These are phyloP conservation scores for Pestalotiopsis sp. DNA, from an alignment of 2,329 filamentous ascomycete species.

Conservation along the genomic window DNA sequence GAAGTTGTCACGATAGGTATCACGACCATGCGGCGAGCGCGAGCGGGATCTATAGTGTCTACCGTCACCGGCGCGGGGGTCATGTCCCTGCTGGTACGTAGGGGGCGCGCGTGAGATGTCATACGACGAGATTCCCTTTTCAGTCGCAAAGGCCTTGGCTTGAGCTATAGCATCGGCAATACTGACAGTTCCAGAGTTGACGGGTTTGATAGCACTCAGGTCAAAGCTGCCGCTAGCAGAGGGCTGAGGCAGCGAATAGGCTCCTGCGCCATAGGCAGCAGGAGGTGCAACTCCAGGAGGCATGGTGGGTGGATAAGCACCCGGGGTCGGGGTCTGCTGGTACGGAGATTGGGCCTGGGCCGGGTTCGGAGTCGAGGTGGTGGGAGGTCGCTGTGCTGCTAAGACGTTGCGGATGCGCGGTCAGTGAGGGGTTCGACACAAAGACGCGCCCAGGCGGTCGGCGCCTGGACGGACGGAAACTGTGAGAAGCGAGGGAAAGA, in stretches of 20 bases:
- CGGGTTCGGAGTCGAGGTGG: conserved; percentile 40
- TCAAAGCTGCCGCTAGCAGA: conserved; percentile 76
- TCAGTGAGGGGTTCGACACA: conserved; percentile 17
- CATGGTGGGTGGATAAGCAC: conserved; percentile 36
- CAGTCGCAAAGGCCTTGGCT: conserved; percentile 77
- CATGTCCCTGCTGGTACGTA: conserved; percentile 34
- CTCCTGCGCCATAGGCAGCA: conserved; percentile 34
- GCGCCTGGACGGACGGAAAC: background rate
- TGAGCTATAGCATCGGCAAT: conserved; percentile 83
- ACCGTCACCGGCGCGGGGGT: conserved; percentile 46
- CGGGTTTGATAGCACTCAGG: conserved; percentile 75
- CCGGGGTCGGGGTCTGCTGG: conserved; percentile 37
- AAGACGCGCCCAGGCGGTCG: background rate
- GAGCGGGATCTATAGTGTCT: conserved; percentile 69
- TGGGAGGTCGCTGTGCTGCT: conserved; percentile 42
- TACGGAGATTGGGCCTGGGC: conserved; percentile 42
- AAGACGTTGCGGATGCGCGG: background rate
- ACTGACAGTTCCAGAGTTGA: conserved; percentile 78
- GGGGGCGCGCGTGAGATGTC: conserved; percentile 47
- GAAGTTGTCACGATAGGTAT: conserved; percentile 72
- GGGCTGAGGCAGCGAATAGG: conserved; percentile 63
- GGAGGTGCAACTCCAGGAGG: conserved; percentile 37
- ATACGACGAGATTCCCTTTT: conserved; percentile 70
- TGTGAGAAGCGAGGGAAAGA: conserved; percentile 1
- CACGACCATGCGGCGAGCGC: conserved; percentile 69